Conservation (phyloP, 1,284 basidiomycete genomes). For the Athelia psychrophila region DNA sequence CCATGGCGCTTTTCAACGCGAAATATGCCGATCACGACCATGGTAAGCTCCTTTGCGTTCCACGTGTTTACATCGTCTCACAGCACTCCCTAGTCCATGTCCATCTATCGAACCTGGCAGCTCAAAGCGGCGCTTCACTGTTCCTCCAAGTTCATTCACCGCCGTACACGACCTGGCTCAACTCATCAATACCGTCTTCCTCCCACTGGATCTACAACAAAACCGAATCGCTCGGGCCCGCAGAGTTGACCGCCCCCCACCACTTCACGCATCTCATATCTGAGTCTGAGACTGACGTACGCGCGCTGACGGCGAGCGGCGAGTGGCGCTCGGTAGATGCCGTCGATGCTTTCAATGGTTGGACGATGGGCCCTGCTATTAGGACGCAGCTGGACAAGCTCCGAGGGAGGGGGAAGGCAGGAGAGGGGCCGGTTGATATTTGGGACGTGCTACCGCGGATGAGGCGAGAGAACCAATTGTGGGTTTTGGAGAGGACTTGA, state of each 20-base stretch:
- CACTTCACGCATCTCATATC: slow-evolving; percentile 62
- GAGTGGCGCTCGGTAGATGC: slow-evolving; percentile 41
- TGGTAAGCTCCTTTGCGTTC: slow-evolving; percentile 23
- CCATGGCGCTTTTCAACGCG: slow-evolving; percentile 64
- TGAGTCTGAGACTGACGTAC: slow-evolving; percentile 29
- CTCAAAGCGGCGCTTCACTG: slow-evolving; percentile 89
- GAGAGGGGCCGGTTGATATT: not conserved
- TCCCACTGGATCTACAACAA: slow-evolving; percentile 72
- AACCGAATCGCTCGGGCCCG: slow-evolving; percentile 59
- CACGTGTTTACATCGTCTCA: not conserved
- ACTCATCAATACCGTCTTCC: slow-evolving; percentile 4
- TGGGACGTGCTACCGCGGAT: not conserved
- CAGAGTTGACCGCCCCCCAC: slow-evolving; percentile 33
- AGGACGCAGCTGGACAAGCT: slow-evolving; percentile 7
- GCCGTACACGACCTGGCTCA: slow-evolving; percentile 34
- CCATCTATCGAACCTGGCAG: slow-evolving; percentile 80
- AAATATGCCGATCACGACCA: slow-evolving; percentile 31
- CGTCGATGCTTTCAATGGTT: slow-evolving; percentile 48
- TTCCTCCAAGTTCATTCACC: slow-evolving; percentile 76
- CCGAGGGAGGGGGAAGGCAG: not conserved
- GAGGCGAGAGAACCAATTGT: not conserved
- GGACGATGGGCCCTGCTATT: slow-evolving; percentile 31
- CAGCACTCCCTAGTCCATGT: slow-evolving; percentile 39
- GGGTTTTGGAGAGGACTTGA: not conserved
- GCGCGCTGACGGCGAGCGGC: slow-evolving; percentile 4